phyloP scores from a whole-genome alignment of 106 monocot genomes.

The Agapanthus africanus region DNA sequence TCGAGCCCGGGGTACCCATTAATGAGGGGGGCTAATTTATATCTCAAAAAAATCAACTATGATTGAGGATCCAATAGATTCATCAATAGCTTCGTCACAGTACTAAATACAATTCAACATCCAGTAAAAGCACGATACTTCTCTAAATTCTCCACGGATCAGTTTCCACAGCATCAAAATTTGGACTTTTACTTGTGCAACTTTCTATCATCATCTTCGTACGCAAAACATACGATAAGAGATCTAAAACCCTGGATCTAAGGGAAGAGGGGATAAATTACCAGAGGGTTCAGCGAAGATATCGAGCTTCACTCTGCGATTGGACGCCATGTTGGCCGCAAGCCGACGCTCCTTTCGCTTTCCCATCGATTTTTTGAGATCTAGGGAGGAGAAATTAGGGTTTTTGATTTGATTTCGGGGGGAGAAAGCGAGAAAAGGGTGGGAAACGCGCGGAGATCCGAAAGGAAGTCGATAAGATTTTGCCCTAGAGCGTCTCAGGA shows the following conservation, averaged over 20 bases:
- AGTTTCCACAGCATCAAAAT: too few relatives aligned
- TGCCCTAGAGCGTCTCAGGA: too few relatives aligned
- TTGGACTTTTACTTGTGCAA: too few relatives aligned
- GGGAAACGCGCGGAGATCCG: background rate
- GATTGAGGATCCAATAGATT: too few relatives aligned
- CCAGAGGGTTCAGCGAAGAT: constrained; percentile 87
- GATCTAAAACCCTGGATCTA: background rate
- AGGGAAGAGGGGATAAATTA: constrained; percentile 10
- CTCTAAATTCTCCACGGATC: too few relatives aligned
- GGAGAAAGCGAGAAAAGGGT: background rate
- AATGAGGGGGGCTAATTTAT: too few relatives aligned
- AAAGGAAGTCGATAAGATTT: background rate
- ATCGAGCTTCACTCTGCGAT: constrained; percentile 92
- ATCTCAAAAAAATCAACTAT: too few relatives aligned
- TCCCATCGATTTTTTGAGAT: constrained; percentile 45
- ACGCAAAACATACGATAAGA: background rate
- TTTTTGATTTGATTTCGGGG: constrained; percentile 1
- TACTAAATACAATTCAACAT: too few relatives aligned
- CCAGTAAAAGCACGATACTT: too few relatives aligned
- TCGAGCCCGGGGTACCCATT: too few relatives aligned
- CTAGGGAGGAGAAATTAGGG: background rate
- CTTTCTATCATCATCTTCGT: too few relatives aligned
- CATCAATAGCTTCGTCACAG: too few relatives aligned
- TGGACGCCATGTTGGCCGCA: constrained; percentile 58
- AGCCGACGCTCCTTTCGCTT: constrained; percentile 92